These are phyloP conservation scores for Globisporangium camurandrum DNA, from an alignment of 352 stramenopile species.

Conservation along the genomic window DNA sequence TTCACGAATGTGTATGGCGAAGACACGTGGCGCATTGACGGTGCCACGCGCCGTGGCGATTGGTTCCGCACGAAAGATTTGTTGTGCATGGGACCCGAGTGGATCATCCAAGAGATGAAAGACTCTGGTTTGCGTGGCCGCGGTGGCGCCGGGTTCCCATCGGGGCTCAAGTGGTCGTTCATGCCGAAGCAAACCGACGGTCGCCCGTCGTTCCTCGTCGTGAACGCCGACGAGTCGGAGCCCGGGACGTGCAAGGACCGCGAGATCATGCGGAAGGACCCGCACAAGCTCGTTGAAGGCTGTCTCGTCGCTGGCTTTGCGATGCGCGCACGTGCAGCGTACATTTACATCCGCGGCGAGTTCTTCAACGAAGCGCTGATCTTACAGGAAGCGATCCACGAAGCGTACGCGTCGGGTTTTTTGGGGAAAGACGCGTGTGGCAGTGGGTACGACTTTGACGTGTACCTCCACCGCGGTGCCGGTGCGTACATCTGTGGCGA, in stretches of 20 bases:
- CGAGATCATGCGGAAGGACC: slow-evolving; percentile 99
- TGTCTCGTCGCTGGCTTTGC: slow-evolving; percentile 97
- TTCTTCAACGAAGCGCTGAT: slow-evolving; percentile 99
- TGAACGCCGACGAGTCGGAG: slow-evolving; percentile 99
- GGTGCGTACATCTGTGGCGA: slow-evolving; percentile 99
- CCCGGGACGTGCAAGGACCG: slow-evolving; percentile 99
- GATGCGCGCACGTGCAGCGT: slow-evolving; percentile 97
- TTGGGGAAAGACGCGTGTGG: slow-evolving; percentile 96
- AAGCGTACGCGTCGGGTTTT: slow-evolving; percentile 96
- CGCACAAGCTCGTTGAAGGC: slow-evolving; percentile 98
- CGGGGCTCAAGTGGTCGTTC: slow-evolving; percentile 99
- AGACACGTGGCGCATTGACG: slow-evolving; percentile 84
- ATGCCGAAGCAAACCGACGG: slow-evolving; percentile 99
- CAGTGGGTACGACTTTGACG: slow-evolving; percentile 99
- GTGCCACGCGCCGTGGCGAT: slow-evolving; percentile 91
- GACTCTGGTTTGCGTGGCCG: slow-evolving; percentile 96
- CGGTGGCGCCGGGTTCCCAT: slow-evolving; percentile 98
- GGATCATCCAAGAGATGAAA: slow-evolving; percentile 99
- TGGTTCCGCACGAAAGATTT: slow-evolving; percentile 97
- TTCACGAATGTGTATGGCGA: slow-evolving; percentile 99
- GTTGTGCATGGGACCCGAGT: slow-evolving; percentile 98
- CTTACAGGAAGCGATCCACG: slow-evolving; percentile 98
- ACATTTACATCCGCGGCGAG: slow-evolving; percentile 99
- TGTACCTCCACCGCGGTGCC: slow-evolving; percentile 98
- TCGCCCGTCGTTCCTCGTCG: slow-evolving; percentile 98